Conservation (phyloP, 75 land plant genomes). For the Gnetum montanum region DNA sequence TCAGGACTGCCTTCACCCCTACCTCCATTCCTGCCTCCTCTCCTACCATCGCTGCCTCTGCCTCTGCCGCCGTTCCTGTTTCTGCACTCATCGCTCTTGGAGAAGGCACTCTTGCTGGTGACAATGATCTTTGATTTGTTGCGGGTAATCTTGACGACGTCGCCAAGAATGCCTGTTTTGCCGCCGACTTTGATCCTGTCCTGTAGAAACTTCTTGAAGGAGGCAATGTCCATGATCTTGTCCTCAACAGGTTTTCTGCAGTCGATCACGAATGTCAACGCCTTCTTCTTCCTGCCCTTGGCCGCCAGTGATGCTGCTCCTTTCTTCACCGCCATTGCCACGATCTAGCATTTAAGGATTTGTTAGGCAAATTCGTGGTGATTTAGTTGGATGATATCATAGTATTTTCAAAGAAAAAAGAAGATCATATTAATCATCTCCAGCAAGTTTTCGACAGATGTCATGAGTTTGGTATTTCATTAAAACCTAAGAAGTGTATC, state of each 20-base stretch:
- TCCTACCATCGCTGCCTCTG: too few species aligned
- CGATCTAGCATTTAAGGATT: too few species aligned
- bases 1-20: too few species aligned
- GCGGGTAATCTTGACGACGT: constrained; percentile 44
- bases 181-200: constrained; percentile 81
- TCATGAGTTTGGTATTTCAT: too few species aligned
- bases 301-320: constrained; percentile 10
- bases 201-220: constrained; percentile 80
- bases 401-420: too few species aligned
- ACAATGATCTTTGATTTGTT: constrained; percentile 64
- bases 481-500: too few species aligned
- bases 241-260: constrained; percentile 75
- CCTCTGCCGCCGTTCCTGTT: too few species aligned
- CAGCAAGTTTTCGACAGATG: too few species aligned
- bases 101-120: constrained; percentile 54
- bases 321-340: background rate
- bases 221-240: constrained; percentile 79
- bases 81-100: constrained; percentile 44
- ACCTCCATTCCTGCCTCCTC: too few species aligned
- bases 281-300: constrained; percentile 66
- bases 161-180: constrained; percentile 66
- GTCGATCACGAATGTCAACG: constrained; percentile 53
- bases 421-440: too few species aligned
- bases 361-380: too few species aligned
- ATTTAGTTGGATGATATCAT: too few species aligned